Evolutionary conservation across 2,329 filamentous ascomycete species (phyloP).

Genomic region (Dothistroma pini): DNA sequence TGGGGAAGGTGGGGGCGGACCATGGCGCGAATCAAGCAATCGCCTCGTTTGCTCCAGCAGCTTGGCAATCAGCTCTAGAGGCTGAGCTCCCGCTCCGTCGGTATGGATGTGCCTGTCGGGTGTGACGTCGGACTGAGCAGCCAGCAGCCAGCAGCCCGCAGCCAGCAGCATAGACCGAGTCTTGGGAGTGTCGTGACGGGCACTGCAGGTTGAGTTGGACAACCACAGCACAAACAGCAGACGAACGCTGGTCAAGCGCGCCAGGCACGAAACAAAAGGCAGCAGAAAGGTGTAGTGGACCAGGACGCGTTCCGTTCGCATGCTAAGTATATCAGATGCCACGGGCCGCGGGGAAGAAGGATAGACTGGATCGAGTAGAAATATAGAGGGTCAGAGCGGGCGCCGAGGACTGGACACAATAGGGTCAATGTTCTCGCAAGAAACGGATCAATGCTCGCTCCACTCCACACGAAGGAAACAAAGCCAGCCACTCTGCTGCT

Average conservation of each 20-base stretch:
- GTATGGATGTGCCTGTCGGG: not conserved
- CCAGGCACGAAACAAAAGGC: not conserved
- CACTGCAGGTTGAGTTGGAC: not conserved
- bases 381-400: not conserved
- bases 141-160: not conserved
- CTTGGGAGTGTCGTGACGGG: not conserved
- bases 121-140: not conserved
- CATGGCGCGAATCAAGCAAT: slow-evolving; percentile 19
- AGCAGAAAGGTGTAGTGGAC: not conserved
- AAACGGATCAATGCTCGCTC: not conserved
- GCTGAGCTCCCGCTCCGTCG: not conserved
- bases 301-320: not conserved
- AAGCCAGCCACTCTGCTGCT: not conserved
- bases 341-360: not conserved
- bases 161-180: not conserved
- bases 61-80: slow-evolving; percentile 1
- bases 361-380: not conserved
- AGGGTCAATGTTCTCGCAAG: too few species aligned
- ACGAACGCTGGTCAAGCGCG: not conserved
- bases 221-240: not conserved
- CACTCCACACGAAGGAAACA: not conserved
- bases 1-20: slow-evolving; percentile 31
- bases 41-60: slow-evolving; percentile 3
- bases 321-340: not conserved
- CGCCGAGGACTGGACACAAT: not conserved